Conservation (phyloP, 371 early-diverging fungal species). For the Capillidium rhysosporum region DNA sequence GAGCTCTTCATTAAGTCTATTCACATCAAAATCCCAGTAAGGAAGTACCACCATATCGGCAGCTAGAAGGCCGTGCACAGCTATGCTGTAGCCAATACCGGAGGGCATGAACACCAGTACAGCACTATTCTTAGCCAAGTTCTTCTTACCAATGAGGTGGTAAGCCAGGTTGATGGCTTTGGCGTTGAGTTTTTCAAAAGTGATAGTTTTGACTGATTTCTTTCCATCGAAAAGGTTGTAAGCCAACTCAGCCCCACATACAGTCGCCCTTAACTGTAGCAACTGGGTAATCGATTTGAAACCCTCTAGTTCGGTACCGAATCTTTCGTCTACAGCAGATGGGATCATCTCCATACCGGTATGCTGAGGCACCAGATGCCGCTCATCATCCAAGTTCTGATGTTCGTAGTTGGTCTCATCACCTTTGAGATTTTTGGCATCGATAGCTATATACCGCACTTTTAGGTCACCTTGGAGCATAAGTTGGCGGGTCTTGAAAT, state of each 20-base stretch:
- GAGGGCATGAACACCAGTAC: constrained; percentile 47
- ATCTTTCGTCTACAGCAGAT: constrained; percentile 37
- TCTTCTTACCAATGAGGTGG: constrained; percentile 28
- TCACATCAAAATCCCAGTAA: constrained; percentile 36
- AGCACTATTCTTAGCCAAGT: constrained; percentile 29
- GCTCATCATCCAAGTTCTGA: constrained; percentile 1
- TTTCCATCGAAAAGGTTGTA: constrained; percentile 32
- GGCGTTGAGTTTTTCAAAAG: constrained; percentile 44
- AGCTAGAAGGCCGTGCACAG: constrained; percentile 59
- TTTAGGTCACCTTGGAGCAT: neutral
- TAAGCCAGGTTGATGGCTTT: constrained; percentile 44
- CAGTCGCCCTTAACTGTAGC: constrained; percentile 41
- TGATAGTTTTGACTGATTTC: constrained; percentile 32
- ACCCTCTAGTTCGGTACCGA: constrained; percentile 37
- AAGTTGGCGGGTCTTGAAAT: neutral
- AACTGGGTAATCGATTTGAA: constrained; percentile 45
- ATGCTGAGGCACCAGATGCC: constrained; percentile 34
- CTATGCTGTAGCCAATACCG: constrained; percentile 47
- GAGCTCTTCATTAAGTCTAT: constrained; percentile 45
- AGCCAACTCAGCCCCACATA: constrained; percentile 41
- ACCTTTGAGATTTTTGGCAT: neutral
- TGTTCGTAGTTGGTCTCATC: neutral
- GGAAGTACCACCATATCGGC: constrained; percentile 57
- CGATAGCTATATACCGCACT: neutral
- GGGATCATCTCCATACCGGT: constrained; percentile 39